A percentile compares a stretch with the other conserved stretches of the same genome.
Conservation (phyloP, 1,284 basidiomycete species). For the Exsudoporus floridanus region DNA sequence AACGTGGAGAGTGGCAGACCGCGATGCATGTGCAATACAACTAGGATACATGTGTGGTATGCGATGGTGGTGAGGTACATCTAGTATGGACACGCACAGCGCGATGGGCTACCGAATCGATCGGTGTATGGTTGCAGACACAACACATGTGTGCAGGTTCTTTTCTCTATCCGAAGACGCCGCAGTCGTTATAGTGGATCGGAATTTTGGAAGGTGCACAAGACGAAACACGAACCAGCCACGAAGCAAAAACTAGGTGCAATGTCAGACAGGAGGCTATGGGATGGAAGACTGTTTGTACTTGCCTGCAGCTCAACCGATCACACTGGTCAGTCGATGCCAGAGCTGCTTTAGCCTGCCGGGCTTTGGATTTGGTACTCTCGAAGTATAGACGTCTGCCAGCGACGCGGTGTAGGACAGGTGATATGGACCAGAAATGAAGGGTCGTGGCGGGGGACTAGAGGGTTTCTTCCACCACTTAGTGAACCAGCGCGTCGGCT, state of each 20-base stretch:
- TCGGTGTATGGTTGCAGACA: slow-evolving; percentile 18
- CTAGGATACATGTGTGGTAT: slow-evolving; percentile 19
- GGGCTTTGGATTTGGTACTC: slow-evolving; percentile 14
- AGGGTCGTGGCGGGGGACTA: slow-evolving; percentile 24
- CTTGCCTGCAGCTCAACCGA: slow-evolving; percentile 15
- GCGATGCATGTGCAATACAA: slow-evolving; percentile 15
- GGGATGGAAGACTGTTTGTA: background rate
- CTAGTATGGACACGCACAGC: slow-evolving; percentile 26
- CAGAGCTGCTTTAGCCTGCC: slow-evolving; percentile 32
- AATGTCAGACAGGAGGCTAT: background rate
- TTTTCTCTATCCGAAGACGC: background rate
- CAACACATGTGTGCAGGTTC: slow-evolving; percentile 9
- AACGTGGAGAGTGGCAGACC: slow-evolving; percentile 7
- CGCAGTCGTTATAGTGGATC: background rate
- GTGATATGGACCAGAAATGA: slow-evolving; percentile 34
- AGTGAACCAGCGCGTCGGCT: slow-evolving; percentile 25
- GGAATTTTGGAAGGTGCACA: background rate
- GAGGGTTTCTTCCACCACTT: slow-evolving; percentile 31
- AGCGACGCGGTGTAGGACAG: slow-evolving; percentile 33
- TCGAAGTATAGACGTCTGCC: slow-evolving; percentile 24
- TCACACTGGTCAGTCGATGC: slow-evolving; percentile 24
- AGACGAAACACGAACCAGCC: background rate
- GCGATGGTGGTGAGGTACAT: slow-evolving; percentile 6
- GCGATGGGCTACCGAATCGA: slow-evolving; percentile 23
- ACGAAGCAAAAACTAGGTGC: background rate